Percentiles rank a stretch among this genome's conserved stretches.
These are phyloP conservation scores for Coemansia sp. DNA, from an alignment of 192 early-diverging fungal species.

Conservation along the genomic window DNA sequence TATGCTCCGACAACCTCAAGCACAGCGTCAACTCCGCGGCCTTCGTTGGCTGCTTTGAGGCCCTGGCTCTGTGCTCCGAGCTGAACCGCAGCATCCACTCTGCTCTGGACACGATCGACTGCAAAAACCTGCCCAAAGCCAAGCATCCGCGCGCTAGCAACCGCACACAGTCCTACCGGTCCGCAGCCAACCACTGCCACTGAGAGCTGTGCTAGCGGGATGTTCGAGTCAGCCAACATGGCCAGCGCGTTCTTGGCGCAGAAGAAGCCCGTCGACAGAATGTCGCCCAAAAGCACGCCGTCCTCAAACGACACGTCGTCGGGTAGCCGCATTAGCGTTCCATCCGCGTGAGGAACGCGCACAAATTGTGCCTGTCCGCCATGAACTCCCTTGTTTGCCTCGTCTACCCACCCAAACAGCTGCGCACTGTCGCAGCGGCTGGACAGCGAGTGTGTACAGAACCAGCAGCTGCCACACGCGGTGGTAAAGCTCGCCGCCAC, in stretches of 20 bases:
- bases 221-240: conserved; percentile 18
- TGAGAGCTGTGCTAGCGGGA: conserved; percentile 19
- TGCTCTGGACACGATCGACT: conserved; percentile 39
- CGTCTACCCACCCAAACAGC: conserved; percentile 49
- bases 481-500: conserved; percentile 55
- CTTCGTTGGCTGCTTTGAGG: conserved; percentile 21
- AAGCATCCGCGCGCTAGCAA: conserved; percentile 38
- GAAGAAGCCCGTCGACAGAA: conserved; percentile 57
- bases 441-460: conserved; percentile 41
- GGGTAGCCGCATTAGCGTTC: conserved; percentile 45
- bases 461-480: conserved; percentile 48
- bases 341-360: conserved; percentile 52
- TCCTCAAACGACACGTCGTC: conserved; percentile 35
- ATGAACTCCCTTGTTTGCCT: conserved; percentile 39
- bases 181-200: conserved; percentile 57
- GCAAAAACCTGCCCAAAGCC: conserved; percentile 44
- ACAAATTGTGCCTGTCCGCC: conserved; percentile 60
- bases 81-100: conserved; percentile 42
- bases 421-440: conserved; percentile 53
- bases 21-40: conserved; percentile 51
- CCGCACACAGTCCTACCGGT: conserved; percentile 55
- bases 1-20: conserved; percentile 56
- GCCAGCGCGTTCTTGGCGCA: conserved; percentile 53
- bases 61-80: conserved; percentile 32
- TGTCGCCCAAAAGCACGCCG: conserved; percentile 54